Evolutionary conservation across 169 alveolate genomes (phyloP), one percentile per base, ranked within the genome.

Genomic region (Plasmodium billcollinsi): DNA sequence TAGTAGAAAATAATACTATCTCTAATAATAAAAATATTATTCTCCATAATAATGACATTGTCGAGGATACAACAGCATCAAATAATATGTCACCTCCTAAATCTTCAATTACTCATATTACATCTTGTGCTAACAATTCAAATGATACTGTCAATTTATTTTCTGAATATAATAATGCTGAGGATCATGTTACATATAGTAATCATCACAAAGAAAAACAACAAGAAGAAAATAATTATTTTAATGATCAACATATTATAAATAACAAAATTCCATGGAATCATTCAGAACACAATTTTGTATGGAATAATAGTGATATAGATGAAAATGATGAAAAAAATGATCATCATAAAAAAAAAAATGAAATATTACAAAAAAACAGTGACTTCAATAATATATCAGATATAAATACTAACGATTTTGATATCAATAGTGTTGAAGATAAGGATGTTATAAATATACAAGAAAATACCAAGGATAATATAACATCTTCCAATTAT

Each of bases 111-210:
- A 49, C 29, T 62, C 29, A 76, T 76, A 18, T 50, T 12, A 18
- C 26, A 29, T 20, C 71, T 14, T 52, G 49, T 20, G 43, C 2
- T 56, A 14, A 61, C 29, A 56, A 56, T 56, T 9, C 21, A 56
- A 21, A 56, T 56, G 61, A 65, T 8, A 33, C 39, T 21, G 24
- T 15, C n/a, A 80, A 80, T 67, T 56, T 80, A 29, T 29, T 80
- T 3, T 50, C 90, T 3, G 72, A 69, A 29, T 80, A 80, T 72
- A 80, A 80, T 65, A 80, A 69, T 62, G 83, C 90, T 47, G 90
- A 80, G 63, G 90, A 80, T 66, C 69, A 80, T 21, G 49, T 80
- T 33, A 66, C 63, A 6, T 80, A 80, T 62, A 54, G 56, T 69
- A 69, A 54, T 80, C 47, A 39, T 11, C 47, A 39, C 9, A 5